Evolutionary conservation across 345 rosid genomes (phyloP).

Genomic region (Anacardium occidentale): DNA sequence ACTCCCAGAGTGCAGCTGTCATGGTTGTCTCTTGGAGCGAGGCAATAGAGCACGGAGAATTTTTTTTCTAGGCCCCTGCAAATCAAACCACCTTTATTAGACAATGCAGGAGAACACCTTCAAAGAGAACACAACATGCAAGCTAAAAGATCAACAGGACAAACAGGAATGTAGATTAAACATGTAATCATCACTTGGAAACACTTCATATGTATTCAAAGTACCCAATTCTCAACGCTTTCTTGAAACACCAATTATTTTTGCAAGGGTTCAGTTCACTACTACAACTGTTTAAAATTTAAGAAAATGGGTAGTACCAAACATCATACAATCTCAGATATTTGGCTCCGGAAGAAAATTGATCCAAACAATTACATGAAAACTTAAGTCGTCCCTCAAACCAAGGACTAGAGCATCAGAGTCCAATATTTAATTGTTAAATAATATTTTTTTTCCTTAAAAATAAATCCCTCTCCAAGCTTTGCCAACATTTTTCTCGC

Average conservation of each 20-base stretch:
- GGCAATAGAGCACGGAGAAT: slow-evolving; percentile 70
- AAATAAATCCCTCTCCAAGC: too few relatives aligned
- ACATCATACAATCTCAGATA: too few relatives aligned
- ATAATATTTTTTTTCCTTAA: too few relatives aligned
- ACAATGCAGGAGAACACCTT: background rate
- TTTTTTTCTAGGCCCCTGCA: slow-evolving; percentile 95
- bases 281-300: too few relatives aligned
- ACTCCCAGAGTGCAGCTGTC: background rate
- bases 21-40: slow-evolving; percentile 50
- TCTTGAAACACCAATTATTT: background rate
- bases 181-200: background rate
- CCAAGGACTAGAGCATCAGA: too few relatives aligned
- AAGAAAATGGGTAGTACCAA: too few relatives aligned
- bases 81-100: slow-evolving; percentile 20
- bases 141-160: background rate
- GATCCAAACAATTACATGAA: too few relatives aligned
- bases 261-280: too few relatives aligned
- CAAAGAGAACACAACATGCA: background rate
- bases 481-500: too few relatives aligned
- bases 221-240: slow-evolving; percentile 5
- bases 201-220: background rate
- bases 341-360: too few relatives aligned
- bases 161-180: background rate
- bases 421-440: too few relatives aligned
- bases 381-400: too few relatives aligned